Evolutionary conservation across 805 yeast species (phyloP).

Genomic region (Jamesozyma piceae): DNA sequence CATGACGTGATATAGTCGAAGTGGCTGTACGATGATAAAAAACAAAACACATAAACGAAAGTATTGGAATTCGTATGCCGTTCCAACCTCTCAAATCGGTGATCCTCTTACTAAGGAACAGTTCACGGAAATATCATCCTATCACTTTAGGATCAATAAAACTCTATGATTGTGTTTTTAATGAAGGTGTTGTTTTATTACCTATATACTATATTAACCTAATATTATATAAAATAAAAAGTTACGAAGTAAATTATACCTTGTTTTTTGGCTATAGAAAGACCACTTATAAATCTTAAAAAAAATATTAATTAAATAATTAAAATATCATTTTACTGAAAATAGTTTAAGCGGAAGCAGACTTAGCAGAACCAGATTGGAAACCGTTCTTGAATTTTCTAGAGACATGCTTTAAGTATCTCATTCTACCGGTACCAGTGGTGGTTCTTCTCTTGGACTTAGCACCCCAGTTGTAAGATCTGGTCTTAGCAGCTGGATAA

Average conservation of each 20-base stretch:
- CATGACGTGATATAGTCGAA: too few relatives aligned
- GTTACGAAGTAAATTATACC: not conserved
- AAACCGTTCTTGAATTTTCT: constrained; percentile 98
- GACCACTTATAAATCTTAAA: not conserved
- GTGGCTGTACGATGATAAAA: too few relatives aligned
- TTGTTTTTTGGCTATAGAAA: not conserved
- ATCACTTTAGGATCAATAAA: too few relatives aligned
- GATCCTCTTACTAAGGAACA: too few relatives aligned
- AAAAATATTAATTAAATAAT: too few relatives aligned
- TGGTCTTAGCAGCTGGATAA: constrained; percentile 98
- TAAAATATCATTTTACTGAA: not conserved
- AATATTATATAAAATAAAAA: not conserved
- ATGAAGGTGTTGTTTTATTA: too few relatives aligned
- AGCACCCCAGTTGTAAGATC: constrained; percentile 98
- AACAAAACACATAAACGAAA: too few relatives aligned
- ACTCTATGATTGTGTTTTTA: too few relatives aligned
- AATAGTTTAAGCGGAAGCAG: constrained; percentile 52
- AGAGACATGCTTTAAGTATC: constrained; percentile 91
- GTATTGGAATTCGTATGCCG: too few relatives aligned
- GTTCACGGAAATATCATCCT: too few relatives aligned
- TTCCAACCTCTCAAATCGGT: too few relatives aligned
- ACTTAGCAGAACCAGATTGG: constrained; percentile 59
- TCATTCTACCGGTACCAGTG: constrained; percentile 99
- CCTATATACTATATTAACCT: too few relatives aligned
- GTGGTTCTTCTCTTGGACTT: constrained; percentile 99